Conservation (phyloP, 1,284 basidiomycete genomes). For the Ustilago esculenta region DNA sequence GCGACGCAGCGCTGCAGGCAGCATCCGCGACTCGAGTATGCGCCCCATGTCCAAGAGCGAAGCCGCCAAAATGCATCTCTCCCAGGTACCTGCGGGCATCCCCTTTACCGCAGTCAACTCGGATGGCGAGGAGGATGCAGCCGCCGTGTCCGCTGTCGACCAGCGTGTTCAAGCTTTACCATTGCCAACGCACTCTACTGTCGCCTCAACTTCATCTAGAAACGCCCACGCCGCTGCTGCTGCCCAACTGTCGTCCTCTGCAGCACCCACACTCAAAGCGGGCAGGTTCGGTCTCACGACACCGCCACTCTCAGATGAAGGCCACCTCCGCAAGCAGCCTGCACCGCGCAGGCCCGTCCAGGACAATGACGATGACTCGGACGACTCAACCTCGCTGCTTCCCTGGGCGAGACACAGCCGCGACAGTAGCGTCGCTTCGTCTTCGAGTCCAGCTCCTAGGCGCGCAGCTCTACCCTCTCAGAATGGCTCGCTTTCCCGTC, state of each 20-base stretch:
- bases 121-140: slow-evolving; percentile 51
- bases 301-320: slow-evolving; percentile 60
- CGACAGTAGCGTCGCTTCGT: slow-evolving; percentile 29
- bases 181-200: slow-evolving; percentile 7
- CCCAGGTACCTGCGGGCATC: slow-evolving; percentile 53
- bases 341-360: slow-evolving; percentile 8
- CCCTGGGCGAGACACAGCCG: slow-evolving; percentile 56
- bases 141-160: slow-evolving; percentile 12
- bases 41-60: slow-evolving; percentile 58
- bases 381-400: slow-evolving; percentile 57
- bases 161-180: slow-evolving; percentile 14
- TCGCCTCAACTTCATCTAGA: slow-evolving; percentile 14
- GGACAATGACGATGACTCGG: slow-evolving; percentile 51
- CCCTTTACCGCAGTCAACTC: slow-evolving; percentile 59
- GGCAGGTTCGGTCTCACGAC: slow-evolving; percentile 51
- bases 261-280: slow-evolving; percentile 14
- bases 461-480: slow-evolving; percentile 4
- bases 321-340: slow-evolving; percentile 43
- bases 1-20: slow-evolving; percentile 58
- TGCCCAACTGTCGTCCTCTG: background rate
- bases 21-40: slow-evolving; percentile 53
- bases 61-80: slow-evolving; percentile 50
- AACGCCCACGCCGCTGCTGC: slow-evolving; percentile 1
- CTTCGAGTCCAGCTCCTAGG: slow-evolving; percentile 8
- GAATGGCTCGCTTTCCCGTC: slow-evolving; percentile 24